Base-by-base conservation (phyloP, 1,284 basidiomycete genomes). In the Ceratorhiza oryzae-sativae region DNA sequence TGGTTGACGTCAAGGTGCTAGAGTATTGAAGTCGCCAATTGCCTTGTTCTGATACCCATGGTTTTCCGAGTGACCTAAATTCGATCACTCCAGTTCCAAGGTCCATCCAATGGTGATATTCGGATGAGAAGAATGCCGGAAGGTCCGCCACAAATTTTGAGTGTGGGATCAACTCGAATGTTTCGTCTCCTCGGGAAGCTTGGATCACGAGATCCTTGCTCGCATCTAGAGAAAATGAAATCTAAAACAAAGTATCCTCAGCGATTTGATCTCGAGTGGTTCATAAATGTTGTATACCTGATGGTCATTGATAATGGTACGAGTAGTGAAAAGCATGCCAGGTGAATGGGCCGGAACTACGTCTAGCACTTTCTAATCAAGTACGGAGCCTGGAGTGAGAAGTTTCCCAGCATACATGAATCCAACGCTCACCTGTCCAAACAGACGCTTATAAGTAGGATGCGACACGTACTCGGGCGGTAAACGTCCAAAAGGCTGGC, bases 401-500 rank as follows among this genome's bases (percentile, higher is more conserved):
- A 39, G 6, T 39, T 39, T 6, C 36, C 36, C 13, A n/a, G n/a
- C 36, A 6, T 39, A 39, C 36, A 6, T 6, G 36, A 39, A 39
- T 39, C 36, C 6, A 39, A 39, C 6, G 30, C 77, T 27, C 61
- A 82, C 82, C 34, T 77, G 42, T 6, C 75, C 76, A 32, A 82
- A 80, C 27, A 85, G 72, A 0, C 79, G 75, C 0, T 34, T 23
- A 51, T 82, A 86, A 0, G 78, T 76, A 0, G 78, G 48, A 75
- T 84, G 80, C 0, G 34, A 39, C 0, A 78, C 42, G 42, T 85
- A 82, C 0, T 75, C 71, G 0, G 41, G 61, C 0, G 84, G 82
- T 10, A 86, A 77, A 23, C 80, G 79, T 5, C 81, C 80, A 3
- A 84, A 62, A 0, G 81, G 78, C 59, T 79, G 79, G 0, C 83